Conservation (phyloP, 2,329 filamentous ascomycete species). For the Aureobasidium sp. region DNA sequence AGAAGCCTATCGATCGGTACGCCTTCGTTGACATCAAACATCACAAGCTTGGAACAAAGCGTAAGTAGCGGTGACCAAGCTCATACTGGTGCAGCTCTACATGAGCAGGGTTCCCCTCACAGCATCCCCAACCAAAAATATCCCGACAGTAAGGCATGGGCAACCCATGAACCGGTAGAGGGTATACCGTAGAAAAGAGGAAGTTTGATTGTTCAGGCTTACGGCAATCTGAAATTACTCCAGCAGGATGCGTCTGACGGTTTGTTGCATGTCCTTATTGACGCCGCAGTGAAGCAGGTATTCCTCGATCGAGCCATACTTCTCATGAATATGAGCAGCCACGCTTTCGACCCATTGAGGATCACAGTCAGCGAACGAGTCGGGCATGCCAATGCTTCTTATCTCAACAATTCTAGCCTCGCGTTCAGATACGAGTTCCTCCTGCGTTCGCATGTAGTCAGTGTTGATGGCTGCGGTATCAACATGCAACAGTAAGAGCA, state of each 20-base stretch:
- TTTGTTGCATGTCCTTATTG: conserved; percentile 23
- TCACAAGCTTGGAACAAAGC: too few relatives aligned
- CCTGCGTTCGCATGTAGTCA: conserved; percentile 63
- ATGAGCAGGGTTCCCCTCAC: neutral
- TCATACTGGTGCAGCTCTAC: neutral
- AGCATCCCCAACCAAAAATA: neutral
- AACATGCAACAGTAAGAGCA: conserved; percentile 55
- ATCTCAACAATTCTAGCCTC: conserved; percentile 61
- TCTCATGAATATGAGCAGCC: conserved; percentile 46
- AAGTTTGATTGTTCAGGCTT: too few relatives aligned
- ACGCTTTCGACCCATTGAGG: conserved; percentile 55
- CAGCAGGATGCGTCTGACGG: conserved; percentile 9
- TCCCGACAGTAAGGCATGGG: neutral
- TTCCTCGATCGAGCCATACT: conserved; percentile 56
- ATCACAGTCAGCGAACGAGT: conserved; percentile 63
- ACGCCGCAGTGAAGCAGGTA: conserved; percentile 60
- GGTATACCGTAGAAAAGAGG: neutral
- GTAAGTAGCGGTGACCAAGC: neutral
- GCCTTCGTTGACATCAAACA: too few relatives aligned
- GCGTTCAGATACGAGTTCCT: conserved; percentile 52
- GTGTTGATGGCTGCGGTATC: conserved; percentile 52
- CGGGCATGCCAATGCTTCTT: conserved; percentile 57
- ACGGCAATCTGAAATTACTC: neutral
- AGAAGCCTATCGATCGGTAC: too few relatives aligned
- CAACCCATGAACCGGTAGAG: neutral